Evolutionary conservation across 108 stramenopile genomes (phyloP).

Genomic region (Skeletonema potamos): DNA sequence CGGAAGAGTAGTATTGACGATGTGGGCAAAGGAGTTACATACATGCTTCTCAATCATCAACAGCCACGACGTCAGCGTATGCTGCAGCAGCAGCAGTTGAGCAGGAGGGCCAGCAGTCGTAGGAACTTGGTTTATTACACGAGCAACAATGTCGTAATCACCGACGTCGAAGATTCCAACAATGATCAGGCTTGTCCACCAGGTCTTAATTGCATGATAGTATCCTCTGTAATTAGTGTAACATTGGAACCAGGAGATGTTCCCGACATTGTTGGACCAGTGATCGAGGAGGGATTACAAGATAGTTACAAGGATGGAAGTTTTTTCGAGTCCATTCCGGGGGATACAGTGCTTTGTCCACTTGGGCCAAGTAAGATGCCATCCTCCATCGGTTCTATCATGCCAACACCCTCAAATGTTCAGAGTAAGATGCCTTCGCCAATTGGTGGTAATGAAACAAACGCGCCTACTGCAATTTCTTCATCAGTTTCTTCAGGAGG

Average conservation of each 20-base stretch:
- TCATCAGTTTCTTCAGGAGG: too few relatives aligned
- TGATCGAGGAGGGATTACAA: constrained; percentile 40
- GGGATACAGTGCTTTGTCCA: constrained; percentile 13
- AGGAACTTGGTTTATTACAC: constrained; percentile 50
- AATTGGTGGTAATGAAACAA: too few relatives aligned
- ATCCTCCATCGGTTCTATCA: neutral
- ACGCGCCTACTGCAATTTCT: too few relatives aligned
- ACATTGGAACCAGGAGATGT: constrained; percentile 62
- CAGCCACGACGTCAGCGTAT: neutral
- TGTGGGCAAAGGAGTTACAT: neutral
- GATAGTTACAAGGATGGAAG: constrained; percentile 42
- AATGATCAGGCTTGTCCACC: constrained; percentile 36
- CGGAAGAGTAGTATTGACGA: neutral
- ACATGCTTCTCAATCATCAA: neutral
- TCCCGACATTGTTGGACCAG: constrained; percentile 13
- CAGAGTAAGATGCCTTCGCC: too few relatives aligned
- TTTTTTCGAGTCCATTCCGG: constrained; percentile 50
- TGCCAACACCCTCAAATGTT: neutral
- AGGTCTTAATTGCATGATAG: constrained; percentile 39
- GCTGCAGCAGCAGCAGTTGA: neutral
- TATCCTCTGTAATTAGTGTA: constrained; percentile 41
- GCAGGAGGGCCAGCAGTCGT: neutral
- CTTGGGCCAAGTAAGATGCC: neutral
- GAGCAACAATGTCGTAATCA: constrained; percentile 37
- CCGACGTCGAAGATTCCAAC: constrained; percentile 32